phyloP scores from a whole-genome alignment of 2,329 filamentous ascomycete genomes.

The Trichocomaceae sp. region DNA sequence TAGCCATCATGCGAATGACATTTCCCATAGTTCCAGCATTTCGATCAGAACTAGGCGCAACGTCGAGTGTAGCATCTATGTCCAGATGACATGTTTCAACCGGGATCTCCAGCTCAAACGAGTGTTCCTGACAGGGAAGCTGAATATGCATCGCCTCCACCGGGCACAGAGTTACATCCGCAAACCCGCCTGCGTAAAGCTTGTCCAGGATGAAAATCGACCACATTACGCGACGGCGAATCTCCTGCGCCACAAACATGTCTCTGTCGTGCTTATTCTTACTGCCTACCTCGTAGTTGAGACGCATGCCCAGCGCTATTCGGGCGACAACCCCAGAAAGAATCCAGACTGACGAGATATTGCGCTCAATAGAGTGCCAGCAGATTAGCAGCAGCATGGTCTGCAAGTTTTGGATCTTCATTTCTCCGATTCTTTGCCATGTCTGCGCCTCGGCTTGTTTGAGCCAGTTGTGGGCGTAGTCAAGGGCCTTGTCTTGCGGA shows the following conservation, averaged over 20 bases:
- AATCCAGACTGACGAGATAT: neutral
- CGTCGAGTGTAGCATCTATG: neutral
- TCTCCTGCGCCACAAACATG: neutral
- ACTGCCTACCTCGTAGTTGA: neutral
- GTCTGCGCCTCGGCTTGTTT: neutral
- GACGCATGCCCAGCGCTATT: neutral
- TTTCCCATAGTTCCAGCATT: neutral
- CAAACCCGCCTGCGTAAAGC: neutral
- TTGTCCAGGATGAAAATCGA: neutral
- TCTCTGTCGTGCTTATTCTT: too few species aligned
- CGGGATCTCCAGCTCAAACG: neutral
- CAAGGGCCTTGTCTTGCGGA: neutral
- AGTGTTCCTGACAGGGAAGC: neutral
- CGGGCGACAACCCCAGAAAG: neutral
- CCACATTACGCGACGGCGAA: neutral
- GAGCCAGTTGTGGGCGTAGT: neutral
- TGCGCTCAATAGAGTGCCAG: neutral
- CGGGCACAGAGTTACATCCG: neutral
- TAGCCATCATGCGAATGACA: neutral
- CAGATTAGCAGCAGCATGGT: neutral
- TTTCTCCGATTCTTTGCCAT: neutral
- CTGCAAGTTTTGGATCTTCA: neutral
- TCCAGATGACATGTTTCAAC: neutral
- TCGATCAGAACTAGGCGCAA: too few species aligned
- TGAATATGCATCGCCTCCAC: neutral